Percentiles rank a stretch among this genome's conserved stretches.
These are phyloP conservation scores for Epichloe hybrida DNA, from an alignment of 2,329 filamentous ascomycete species.

Conservation along the genomic window DNA sequence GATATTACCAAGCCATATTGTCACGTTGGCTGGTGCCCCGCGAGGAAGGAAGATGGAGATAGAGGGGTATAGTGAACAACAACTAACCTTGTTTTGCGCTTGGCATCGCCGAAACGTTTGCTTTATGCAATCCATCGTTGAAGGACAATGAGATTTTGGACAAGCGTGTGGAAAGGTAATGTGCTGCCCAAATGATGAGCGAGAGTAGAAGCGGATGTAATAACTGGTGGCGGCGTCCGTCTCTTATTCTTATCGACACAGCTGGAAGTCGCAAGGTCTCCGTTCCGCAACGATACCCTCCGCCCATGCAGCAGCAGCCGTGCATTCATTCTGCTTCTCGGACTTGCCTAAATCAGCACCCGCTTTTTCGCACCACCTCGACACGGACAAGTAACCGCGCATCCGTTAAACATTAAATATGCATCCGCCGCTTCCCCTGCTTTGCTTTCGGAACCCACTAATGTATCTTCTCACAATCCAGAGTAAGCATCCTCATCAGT, in stretches of 20 bases:
- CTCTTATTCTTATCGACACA: background rate
- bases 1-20: background rate
- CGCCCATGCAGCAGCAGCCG: slow-evolving; percentile 8
- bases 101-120: slow-evolving; percentile 48
- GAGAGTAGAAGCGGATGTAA: background rate
- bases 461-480: no score
- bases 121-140: slow-evolving; percentile 42
- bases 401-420: no score
- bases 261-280: background rate
- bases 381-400: no score
- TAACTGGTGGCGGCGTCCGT: background rate
- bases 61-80: slow-evolving; percentile 17
- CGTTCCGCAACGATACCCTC: slow-evolving; percentile 6
- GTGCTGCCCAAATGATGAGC: background rate
- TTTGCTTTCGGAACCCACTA: no score
- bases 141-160: background rate
- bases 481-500: no score
- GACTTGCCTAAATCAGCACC: slow-evolving; percentile 10
- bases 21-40: background rate
- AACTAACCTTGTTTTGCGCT: slow-evolving; percentile 41
- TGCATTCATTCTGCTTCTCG: slow-evolving; percentile 4
- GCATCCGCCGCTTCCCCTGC: no score
- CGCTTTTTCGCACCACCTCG: no score
- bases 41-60: background rate
- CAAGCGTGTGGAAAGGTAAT: background rate